Evolutionary conservation across 805 yeast species (phyloP).

Genomic region (Pichia exigua): DNA sequence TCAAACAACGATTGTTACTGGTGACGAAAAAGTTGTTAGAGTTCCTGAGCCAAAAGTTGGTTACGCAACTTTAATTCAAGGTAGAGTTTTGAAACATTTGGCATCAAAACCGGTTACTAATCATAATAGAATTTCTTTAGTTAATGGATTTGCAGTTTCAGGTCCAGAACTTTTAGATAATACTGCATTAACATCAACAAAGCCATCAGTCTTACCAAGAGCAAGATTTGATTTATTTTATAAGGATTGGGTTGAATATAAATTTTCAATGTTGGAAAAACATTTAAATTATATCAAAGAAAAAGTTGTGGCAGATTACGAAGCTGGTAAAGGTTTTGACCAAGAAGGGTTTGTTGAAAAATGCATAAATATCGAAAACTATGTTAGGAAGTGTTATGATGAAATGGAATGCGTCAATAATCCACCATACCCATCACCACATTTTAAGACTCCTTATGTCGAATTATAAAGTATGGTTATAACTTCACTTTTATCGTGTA

Average conservation of each 20-base stretch:
- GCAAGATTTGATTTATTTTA: conserved; percentile 28
- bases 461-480: conserved; percentile 3
- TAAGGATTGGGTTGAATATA: conserved; percentile 30
- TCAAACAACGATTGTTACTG: conserved; percentile 41
- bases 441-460: conserved; percentile 21
- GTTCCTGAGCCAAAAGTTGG: conserved; percentile 38
- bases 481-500: too few relatives aligned
- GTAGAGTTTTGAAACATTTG: conserved; percentile 38
- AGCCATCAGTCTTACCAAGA: conserved; percentile 30
- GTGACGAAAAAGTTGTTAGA: conserved; percentile 27
- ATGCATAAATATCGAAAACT: conserved; percentile 24
- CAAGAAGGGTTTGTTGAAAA: conserved; percentile 24
- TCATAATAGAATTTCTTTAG: conserved; percentile 30
- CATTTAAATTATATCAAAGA: conserved; percentile 18
- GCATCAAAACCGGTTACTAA: conserved; percentile 38
- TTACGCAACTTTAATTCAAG: conserved; percentile 39
- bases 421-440: conserved; percentile 25
- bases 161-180: conserved; percentile 26
- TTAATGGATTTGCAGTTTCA: conserved; percentile 26
- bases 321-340: conserved; percentile 22
- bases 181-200: conserved; percentile 28
- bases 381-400: conserved; percentile 24
- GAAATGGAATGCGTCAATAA: conserved; percentile 30
- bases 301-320: conserved; percentile 13
- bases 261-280: conserved; percentile 25